Conservation (phyloP, 164 flowering plant species). For the Piper longum region DNA sequence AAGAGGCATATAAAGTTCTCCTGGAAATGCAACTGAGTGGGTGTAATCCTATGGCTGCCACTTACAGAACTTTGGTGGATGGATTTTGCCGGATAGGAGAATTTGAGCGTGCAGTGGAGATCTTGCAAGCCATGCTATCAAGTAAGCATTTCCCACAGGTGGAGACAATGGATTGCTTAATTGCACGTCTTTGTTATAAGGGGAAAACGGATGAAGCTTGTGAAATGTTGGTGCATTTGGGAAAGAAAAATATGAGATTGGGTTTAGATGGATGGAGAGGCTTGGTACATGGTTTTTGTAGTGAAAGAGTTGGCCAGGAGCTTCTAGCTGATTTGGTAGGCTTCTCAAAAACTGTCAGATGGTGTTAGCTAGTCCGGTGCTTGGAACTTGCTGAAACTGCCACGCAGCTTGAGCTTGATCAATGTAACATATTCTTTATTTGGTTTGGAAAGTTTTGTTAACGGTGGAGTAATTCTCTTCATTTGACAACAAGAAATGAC, state of each 20-base stretch:
- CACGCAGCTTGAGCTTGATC: not conserved
- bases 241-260: constrained; percentile 37
- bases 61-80: constrained; percentile 75
- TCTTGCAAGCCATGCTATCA: constrained; percentile 53
- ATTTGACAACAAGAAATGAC: too few species aligned
- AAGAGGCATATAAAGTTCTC: constrained; percentile 59
- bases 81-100: constrained; percentile 56
- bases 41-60: constrained; percentile 60
- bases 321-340: constrained; percentile 3
- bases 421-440: too few species aligned
- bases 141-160: constrained; percentile 43
- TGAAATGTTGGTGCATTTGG: constrained; percentile 78
- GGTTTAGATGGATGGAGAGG: constrained; percentile 38
- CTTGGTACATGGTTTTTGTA: constrained; percentile 25
- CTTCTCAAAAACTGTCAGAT: not conserved
- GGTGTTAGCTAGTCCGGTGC: not conserved
- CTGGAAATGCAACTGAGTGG: constrained; percentile 72
- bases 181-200: constrained; percentile 34
- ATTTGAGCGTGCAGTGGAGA: constrained; percentile 45
- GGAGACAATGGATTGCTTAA: constrained; percentile 45
- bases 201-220: constrained; percentile 47
- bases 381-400: not conserved
- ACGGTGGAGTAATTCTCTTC: too few species aligned
- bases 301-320: constrained; percentile 1
- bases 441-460: too few species aligned